Evolutionary conservation across 1,284 basidiomycete genomes (phyloP).

Genomic region (Omphalotus olearius): DNA sequence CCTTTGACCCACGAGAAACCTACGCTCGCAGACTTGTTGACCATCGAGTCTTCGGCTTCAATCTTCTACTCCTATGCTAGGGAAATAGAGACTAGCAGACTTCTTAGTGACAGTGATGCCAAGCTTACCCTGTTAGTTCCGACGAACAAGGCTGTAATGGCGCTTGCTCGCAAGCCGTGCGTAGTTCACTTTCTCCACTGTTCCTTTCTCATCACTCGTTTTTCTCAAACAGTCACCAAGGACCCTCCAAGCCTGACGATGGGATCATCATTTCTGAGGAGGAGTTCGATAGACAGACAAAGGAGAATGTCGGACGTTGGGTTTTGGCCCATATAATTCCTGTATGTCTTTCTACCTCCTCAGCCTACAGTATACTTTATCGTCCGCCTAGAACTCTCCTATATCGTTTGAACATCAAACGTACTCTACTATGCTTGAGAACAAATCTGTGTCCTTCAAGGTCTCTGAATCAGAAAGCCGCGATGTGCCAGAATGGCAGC

Average conservation of each 20-base stretch:
- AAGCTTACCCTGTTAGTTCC: conserved; percentile 65
- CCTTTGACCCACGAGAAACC: conserved; percentile 37
- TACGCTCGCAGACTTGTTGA: conserved; percentile 65
- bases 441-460: conserved; percentile 50
- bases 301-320: conserved; percentile 66
- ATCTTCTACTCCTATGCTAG: conserved; percentile 81
- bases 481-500: conserved; percentile 49
- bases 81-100: conserved; percentile 55
- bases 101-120: conserved; percentile 35
- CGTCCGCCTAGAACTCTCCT: background rate
- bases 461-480: conserved; percentile 30
- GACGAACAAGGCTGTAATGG: conserved; percentile 80
- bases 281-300: conserved; percentile 55
- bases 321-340: conserved; percentile 71
- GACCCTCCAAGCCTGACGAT: conserved; percentile 33
- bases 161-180: conserved; percentile 69
- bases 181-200: conserved; percentile 22
- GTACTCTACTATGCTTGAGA: conserved; percentile 48
- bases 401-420: conserved; percentile 29
- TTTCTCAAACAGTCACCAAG: conserved; percentile 46
- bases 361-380: background rate
- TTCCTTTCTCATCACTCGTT: background rate
- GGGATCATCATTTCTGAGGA: conserved; percentile 54
- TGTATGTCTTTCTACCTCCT: conserved; percentile 28
- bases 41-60: conserved; percentile 64